Conservation (phyloP, 1,284 basidiomycete genomes). For the Cutaneotrichosporon sp. region DNA sequence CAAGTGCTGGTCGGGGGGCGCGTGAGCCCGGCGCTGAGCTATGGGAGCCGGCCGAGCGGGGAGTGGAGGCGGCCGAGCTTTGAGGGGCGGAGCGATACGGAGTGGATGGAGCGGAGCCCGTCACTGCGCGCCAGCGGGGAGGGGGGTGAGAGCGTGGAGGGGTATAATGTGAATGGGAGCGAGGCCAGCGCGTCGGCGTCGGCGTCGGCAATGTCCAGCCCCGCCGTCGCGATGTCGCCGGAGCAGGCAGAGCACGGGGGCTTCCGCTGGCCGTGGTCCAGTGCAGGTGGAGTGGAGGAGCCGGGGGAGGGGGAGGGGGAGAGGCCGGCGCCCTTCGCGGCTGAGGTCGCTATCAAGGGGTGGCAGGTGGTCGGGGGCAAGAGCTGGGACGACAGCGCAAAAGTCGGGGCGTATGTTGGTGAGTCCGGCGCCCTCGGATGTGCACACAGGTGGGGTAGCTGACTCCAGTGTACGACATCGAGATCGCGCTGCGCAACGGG, state of each 20-base stretch:
- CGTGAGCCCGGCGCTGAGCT: not conserved
- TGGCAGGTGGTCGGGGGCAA: slow-evolving; percentile 48
- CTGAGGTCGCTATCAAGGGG: slow-evolving; percentile 39
- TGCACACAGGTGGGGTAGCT: not conserved
- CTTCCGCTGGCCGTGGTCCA: not conserved
- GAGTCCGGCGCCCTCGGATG: slow-evolving; percentile 24
- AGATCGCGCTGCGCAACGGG: slow-evolving; percentile 37
- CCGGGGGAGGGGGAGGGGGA: not conserved
- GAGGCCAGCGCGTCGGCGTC: not conserved
- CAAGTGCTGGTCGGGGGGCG: not conserved
- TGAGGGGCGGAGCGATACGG: no score
- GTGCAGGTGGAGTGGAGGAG: no score
- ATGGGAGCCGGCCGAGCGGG: not conserved
- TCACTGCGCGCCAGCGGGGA: no score
- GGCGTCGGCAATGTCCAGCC: not conserved
- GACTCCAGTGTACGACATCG: slow-evolving; percentile 48
- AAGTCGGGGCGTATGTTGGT: slow-evolving; percentile 51
- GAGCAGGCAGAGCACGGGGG: not conserved
- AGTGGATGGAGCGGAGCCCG: not conserved
- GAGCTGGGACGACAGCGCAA: slow-evolving; percentile 37
- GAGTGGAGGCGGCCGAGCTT: not conserved
- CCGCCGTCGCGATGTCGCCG: no score
- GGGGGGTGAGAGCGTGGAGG: not conserved
- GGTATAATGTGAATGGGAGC: not conserved
- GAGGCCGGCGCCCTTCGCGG: slow-evolving; percentile 29